A percentile compares a stretch with the other conserved stretches of the same genome.
Conservation (phyloP, 2,329 filamentous ascomycete species). For the Cryphonectria nitschkei region DNA sequence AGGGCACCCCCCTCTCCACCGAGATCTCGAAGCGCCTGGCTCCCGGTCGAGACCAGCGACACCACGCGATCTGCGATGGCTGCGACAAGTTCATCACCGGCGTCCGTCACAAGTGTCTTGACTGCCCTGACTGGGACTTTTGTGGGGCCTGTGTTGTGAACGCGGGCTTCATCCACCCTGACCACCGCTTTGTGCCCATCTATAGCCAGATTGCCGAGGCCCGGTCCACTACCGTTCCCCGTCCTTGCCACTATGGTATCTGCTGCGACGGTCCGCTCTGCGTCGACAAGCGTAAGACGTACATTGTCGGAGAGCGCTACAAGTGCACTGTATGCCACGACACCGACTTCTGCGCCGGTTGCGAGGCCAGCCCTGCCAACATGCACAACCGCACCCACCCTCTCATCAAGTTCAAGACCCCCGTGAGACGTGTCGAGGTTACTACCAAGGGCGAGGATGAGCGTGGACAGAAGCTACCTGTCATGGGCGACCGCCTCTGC, state of each 20-base stretch:
- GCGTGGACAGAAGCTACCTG: constrained; percentile 64
- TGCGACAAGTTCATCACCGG: constrained; percentile 89
- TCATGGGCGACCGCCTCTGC: constrained; percentile 69
- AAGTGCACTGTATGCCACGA: constrained; percentile 98
- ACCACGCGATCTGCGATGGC: constrained; percentile 91
- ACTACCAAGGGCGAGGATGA: constrained; percentile 81
- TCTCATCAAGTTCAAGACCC: constrained; percentile 94
- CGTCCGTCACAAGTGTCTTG: constrained; percentile 93
- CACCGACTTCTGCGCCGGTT: constrained; percentile 91
- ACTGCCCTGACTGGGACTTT: constrained; percentile 98
- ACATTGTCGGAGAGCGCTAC: constrained; percentile 87
- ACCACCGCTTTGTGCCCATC: constrained; percentile 86
- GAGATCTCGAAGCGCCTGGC: constrained; percentile 70
- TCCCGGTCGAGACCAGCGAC: constrained; percentile 78
- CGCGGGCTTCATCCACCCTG: constrained; percentile 71
- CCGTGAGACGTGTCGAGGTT: constrained; percentile 84
- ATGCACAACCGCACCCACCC: constrained; percentile 94
- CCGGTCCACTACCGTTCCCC: constrained; percentile 46
- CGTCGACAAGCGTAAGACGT: constrained; percentile 60
- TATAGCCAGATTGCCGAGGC: constrained; percentile 63
- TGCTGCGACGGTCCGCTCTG: constrained; percentile 95
- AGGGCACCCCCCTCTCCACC: constrained; percentile 63
- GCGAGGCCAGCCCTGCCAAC: constrained; percentile 85
- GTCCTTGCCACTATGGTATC: constrained; percentile 75
- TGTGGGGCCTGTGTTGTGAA: constrained; percentile 75